phyloP scores from a whole-genome alignment of 192 early-diverging fungal genomes.

The Entomortierella beljakovae region DNA sequence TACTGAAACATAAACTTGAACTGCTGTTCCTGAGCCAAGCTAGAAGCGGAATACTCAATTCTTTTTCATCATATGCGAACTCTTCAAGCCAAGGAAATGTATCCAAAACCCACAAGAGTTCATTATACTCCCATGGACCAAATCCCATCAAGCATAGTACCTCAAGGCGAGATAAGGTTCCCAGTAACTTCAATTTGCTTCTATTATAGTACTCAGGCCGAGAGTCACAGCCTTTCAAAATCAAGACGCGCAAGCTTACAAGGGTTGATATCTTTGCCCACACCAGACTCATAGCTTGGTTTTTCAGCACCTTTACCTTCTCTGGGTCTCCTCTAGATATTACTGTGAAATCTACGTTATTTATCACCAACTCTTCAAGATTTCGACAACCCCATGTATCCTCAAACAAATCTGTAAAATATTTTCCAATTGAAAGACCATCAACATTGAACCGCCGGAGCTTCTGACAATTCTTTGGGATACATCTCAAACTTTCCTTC shows the following conservation, averaged over 20 bases:
- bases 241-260: not conserved
- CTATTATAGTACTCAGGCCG: too few species aligned
- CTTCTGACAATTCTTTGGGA: not conserved
- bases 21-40: conserved; percentile 10
- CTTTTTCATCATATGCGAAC: not conserved
- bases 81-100: conserved; percentile 8
- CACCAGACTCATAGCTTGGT: not conserved
- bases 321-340: too few species aligned
- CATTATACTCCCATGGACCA: conserved; percentile 1
- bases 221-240: not conserved
- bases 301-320: not conserved
- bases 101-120: conserved; percentile 6
- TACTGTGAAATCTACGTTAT: not conserved
- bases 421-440: not conserved
- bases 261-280: conserved; percentile 3
- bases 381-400: conserved; percentile 7
- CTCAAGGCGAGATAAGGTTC: not conserved
- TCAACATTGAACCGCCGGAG: not conserved
- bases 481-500: not conserved
- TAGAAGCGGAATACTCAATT: conserved; percentile 10
- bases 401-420: not conserved
- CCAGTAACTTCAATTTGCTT: not conserved
- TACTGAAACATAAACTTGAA: conserved; percentile 1
- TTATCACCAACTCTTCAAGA: not conserved
- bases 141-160: not conserved